Conservation (phyloP, 1,284 basidiomycete species). For the Trametes pubescens region DNA sequence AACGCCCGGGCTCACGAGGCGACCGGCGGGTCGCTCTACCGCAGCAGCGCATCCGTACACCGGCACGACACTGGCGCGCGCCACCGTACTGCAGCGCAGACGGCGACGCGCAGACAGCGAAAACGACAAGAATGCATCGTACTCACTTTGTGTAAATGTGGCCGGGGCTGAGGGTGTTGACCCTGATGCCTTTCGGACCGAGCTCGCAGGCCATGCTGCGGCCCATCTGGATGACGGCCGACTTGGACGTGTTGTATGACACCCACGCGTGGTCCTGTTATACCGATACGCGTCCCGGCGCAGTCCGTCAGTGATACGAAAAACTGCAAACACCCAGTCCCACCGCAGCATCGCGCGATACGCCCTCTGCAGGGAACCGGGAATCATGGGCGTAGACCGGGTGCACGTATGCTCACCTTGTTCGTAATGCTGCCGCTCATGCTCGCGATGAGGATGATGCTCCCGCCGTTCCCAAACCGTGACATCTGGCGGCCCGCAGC, state of each 20-base stretch:
- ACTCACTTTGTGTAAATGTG: conserved; percentile 78
- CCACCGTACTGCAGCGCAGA: not conserved
- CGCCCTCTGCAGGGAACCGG: not conserved
- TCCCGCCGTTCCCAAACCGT: conserved; percentile 75
- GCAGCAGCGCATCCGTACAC: conserved; percentile 5
- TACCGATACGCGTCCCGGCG: conserved; percentile 5
- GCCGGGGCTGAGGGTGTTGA: conserved; percentile 81
- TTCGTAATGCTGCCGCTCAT: conserved; percentile 91
- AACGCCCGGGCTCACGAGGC: conserved; percentile 12
- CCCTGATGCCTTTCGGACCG: conserved; percentile 72
- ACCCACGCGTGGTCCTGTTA: conserved; percentile 75
- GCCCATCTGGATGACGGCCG: conserved; percentile 83
- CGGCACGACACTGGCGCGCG: not conserved
- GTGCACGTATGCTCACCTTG: conserved; percentile 53
- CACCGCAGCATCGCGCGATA: not conserved
- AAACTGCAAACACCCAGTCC: not conserved
- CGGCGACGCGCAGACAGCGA: not conserved
- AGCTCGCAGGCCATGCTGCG: conserved; percentile 88
- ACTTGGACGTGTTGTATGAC: conserved; percentile 85
- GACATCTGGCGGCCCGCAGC: conserved; percentile 82
- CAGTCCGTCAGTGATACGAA: conserved; percentile 11
- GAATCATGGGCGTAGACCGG: not conserved
- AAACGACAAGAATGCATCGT: conserved; percentile 1
- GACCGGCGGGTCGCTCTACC: conserved; percentile 1
- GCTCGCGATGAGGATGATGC: conserved; percentile 85